Evolutionary conservation across 2,329 filamentous ascomycete genomes (phyloP), one percentile per base, ranked within the genome.

Genomic region (Claviceps paspali): DNA sequence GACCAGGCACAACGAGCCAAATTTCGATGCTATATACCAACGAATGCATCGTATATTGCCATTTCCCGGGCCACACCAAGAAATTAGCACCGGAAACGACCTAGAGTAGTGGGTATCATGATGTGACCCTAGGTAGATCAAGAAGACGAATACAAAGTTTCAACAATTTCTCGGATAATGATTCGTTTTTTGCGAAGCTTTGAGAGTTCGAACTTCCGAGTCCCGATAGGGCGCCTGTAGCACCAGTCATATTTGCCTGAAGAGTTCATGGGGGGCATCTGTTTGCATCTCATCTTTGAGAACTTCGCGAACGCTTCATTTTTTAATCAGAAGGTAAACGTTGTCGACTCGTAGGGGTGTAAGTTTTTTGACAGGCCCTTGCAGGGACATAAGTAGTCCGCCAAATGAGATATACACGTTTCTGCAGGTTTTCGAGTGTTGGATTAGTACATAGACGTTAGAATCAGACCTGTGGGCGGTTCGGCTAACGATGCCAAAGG

Each of bases 321-420:
- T 94, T 76, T 95, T 98, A 49, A 93, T 67, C 42, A 96, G 70
- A 43, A 98, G 72, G 57, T 98, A 98, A 45, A 92, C 77, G 54
- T 94, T 80, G 57, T 98, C 91, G 52, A 95, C 88, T 50, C 86
- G 76, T 53, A 98, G 63, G 21, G 86, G 82, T 24, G 82, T 92
- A 44, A 98, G 74, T 67, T 94, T 95, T 69, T 91, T 92, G 60
- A 93, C 91, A 2, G 91, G 91, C 5, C 92, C 91, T 52, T 94
- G 82, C 39, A 98, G 70, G 50, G 81, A 85, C 63, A 96, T 79
- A 51, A 98, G 63, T 45, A 98, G 65, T 6, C 91, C 91, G 33
- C 91, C 91, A 52, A 95, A 98, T 1, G 86, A 94, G 49, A 92
- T 72, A 61, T 88, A 98, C 21, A 86, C 84, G 57, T 94, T 92